Base-by-base conservation (phyloP, 2,329 filamentous ascomycete species). In the Iodosphaeria phyllophila region DNA sequence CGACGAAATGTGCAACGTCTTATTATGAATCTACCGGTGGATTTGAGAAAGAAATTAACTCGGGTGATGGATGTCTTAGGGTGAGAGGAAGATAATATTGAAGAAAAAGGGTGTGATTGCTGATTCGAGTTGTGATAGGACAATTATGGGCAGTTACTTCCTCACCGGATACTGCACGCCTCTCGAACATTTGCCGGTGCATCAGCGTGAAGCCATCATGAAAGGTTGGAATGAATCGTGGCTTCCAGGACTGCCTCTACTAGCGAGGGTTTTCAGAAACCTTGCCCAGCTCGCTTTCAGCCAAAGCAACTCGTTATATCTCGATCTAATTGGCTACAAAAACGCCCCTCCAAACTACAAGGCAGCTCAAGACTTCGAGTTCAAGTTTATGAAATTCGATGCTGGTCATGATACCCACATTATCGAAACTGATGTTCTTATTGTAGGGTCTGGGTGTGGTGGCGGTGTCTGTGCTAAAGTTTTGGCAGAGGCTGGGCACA, bases 361-460 rank as follows among this genome's bases (percentile, higher is more conserved):
- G 23, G 51, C 61, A 1, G 60, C 54, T 3, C 49, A 57, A 18
- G 54, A 54, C 4, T 66, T 60, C 30, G 51, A 63, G 18, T 78
- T 64, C 40, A 44, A 56, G 1, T 79, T 79, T 36, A 40, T 75
- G 22, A 69, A 77, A 39, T 55, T 74, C 34, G 46, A 42, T 3
- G 44, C 41, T 5, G 33, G 36, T n/a, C 34, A 40, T 4, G 32
- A 56, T 4, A 54, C 66, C 0, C 67, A 72, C 32, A 58, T 60
- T 3, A 52, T 91, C 19, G 68, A 82, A 27, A 74, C 77, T 0
- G 86, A 93, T 44, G 69, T 92, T 1, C 68, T 92, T 20, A 71
- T 93, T 29, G 62, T 93, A 12, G 84, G 84, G 3, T 89, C 78
- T 18, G 84, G 84, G 15, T 91, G 79, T 37, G 84, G 84, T 32